Evolutionary conservation across 202 grass and related monocot species (phyloP).

Genomic region (Zoysia matrella): DNA sequence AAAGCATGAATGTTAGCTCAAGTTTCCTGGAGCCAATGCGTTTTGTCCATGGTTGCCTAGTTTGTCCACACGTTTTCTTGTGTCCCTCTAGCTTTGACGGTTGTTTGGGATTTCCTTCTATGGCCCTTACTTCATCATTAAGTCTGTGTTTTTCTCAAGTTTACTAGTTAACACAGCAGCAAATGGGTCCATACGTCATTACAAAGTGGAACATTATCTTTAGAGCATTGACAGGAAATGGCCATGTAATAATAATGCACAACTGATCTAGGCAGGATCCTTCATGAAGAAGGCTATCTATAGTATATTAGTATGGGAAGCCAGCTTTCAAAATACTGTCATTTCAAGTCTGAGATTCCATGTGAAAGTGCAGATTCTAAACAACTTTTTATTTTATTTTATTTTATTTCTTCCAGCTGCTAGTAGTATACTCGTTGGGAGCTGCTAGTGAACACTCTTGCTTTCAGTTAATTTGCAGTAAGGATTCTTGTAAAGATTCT

Average conservation of each 20-base stretch:
- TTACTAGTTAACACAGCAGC: neutral
- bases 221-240: neutral
- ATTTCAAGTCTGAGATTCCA: neutral
- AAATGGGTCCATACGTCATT: neutral
- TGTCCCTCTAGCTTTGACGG: conserved; percentile 4
- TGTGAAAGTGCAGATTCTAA: neutral
- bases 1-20: neutral
- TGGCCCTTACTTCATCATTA: conserved; percentile 26
- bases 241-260: neutral
- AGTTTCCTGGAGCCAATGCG: conserved; percentile 24
- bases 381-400: neutral
- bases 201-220: neutral
- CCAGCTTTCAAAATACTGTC: conserved; percentile 15
- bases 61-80: neutral
- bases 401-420: too few relatives aligned
- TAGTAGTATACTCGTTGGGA: too few relatives aligned
- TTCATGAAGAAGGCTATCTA: neutral
- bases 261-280: conserved; percentile 19
- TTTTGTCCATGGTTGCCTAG: conserved; percentile 11
- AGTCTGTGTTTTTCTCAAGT: conserved; percentile 9
- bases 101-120: neutral
- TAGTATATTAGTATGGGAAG: conserved; percentile 6
- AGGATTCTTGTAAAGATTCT: neutral
- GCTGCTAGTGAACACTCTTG: neutral
- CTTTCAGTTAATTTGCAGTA: conserved; percentile 17